Evolutionary conservation across 495 filamentous ascomycete species (phyloP).

Genomic region (Xylaria nigripes): DNA sequence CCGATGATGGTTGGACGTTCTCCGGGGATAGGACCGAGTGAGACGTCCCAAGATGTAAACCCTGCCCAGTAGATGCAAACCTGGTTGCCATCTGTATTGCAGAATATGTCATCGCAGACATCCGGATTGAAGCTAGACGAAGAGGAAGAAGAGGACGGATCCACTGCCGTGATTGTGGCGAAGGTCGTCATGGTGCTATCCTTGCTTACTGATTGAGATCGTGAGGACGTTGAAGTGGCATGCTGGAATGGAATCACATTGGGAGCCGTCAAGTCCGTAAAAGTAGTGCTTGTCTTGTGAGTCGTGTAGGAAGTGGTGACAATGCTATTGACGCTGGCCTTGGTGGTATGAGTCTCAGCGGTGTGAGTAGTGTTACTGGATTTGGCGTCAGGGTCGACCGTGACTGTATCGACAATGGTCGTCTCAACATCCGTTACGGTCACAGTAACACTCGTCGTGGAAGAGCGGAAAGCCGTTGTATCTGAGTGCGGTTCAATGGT

Average conservation of each 20-base stretch:
- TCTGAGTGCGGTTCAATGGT: background rate
- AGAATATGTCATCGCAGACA: conserved; percentile 21
- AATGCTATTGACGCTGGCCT: background rate
- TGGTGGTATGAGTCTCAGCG: too few species aligned
- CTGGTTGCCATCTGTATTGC: conserved; percentile 12
- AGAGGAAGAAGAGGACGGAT: background rate
- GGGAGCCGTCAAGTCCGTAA: background rate
- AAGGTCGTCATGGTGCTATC: background rate
- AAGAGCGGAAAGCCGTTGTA: background rate
- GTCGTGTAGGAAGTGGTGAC: background rate
- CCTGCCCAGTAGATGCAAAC: conserved; percentile 26
- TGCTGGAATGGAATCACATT: background rate
- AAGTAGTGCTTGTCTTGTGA: background rate
- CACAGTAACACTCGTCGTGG: background rate
- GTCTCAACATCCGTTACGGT: background rate
- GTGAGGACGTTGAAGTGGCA: background rate
- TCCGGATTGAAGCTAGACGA: conserved; percentile 8
- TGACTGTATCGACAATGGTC: background rate
- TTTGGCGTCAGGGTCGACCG: background rate
- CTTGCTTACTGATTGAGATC: background rate
- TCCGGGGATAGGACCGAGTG: conserved; percentile 22
- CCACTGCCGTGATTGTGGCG: background rate
- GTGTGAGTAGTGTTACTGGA: background rate
- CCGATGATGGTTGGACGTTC: conserved; percentile 21
- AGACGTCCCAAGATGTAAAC: conserved; percentile 21